Evolutionary conservation across 805 yeast genomes (phyloP).

Genomic region (Lachancea fermentati): DNA sequence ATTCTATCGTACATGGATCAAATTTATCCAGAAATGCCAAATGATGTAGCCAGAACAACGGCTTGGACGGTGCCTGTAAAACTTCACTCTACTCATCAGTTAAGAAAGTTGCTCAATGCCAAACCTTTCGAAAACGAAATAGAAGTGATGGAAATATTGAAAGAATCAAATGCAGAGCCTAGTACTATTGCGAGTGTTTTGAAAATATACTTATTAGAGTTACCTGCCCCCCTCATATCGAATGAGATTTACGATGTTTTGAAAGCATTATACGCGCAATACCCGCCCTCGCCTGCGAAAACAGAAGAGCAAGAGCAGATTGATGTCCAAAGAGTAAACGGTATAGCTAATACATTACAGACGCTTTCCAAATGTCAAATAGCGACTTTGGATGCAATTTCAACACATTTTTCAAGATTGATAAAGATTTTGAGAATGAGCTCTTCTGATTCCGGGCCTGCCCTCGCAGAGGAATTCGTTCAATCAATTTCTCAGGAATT

Average conservation of each 20-base stretch:
- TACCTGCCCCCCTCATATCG: constrained; percentile 73
- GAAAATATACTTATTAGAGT: constrained; percentile 68
- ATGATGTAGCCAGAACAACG: constrained; percentile 62
- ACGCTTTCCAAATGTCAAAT: constrained; percentile 66
- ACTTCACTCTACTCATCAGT: constrained; percentile 51
- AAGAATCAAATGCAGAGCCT: constrained; percentile 39
- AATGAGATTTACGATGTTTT: constrained; percentile 59
- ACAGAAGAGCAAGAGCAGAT: constrained; percentile 22
- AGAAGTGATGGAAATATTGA: constrained; percentile 30
- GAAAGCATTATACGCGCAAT: constrained; percentile 57
- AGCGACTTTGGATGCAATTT: constrained; percentile 76
- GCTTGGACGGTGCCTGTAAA: constrained; percentile 67
- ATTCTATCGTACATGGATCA: constrained; percentile 62
- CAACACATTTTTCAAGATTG: constrained; percentile 66
- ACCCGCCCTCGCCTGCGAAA: constrained; percentile 29
- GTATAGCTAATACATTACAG: constrained; percentile 58
- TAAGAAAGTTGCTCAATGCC: constrained; percentile 49
- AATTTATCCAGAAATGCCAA: constrained; percentile 60
- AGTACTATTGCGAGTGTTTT: constrained; percentile 61
- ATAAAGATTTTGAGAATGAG: constrained; percentile 47
- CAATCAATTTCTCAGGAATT: constrained; percentile 58
- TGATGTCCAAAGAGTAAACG: constrained; percentile 44
- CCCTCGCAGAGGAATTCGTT: constrained; percentile 35
- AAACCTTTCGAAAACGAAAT: constrained; percentile 28
- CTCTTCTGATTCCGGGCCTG: constrained; percentile 28